Evolutionary conservation across 768 basidiomycete species (phyloP), one percentile per base, ranked within the genome.

Genomic region (Tylopilus rubrobrunneus): DNA sequence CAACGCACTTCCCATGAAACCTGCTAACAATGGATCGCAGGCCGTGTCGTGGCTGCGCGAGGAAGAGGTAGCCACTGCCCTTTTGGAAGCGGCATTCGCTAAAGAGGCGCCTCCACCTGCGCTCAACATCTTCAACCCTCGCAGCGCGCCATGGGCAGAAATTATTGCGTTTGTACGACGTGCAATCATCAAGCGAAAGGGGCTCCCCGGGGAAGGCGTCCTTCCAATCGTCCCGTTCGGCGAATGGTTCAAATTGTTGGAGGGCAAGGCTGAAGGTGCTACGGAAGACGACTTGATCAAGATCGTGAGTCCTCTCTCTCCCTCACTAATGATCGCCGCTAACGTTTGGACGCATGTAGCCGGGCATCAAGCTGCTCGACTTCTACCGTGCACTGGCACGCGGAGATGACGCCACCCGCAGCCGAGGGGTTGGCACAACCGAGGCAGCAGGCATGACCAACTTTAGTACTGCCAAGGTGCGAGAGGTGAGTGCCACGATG

Each of bases 11-110:
- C 28, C 31, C 25, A n/a, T 17, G 17, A 23, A 28, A 27, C 1
- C 14, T 46, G 23, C 23, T 56, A 7, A 56, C 27, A 5, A 33
- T 19, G 7, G 14, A 11, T 6, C 3, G 34, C 34, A 78, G 76
- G 52, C 57, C 6, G 63, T 75, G 11, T 75, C 75, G 0, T 78
- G 77, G 79, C 44, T 80, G 5, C 75, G 78, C 0, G 67, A 71
- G 49, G 69, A 78, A 56, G 62, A 68, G 2, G 76, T 71, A 0
- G 73, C 76, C 0, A 15, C 63, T 34, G 66, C 69, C 0, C 58
- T 77, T 7, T 39, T 73, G 11, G 67, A 75, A 53, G 45, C 62
- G 2, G 65, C 64, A 7, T 62, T 69, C 41, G 28, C 45, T 1
- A 51, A 55, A 27, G 60, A 42, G 0, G 54, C 62, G 0, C 45